Evolutionary conservation across 139 green algal genomes (phyloP), one percentile per base, ranked within the genome.

Genomic region (Micromonas pusilla): DNA sequence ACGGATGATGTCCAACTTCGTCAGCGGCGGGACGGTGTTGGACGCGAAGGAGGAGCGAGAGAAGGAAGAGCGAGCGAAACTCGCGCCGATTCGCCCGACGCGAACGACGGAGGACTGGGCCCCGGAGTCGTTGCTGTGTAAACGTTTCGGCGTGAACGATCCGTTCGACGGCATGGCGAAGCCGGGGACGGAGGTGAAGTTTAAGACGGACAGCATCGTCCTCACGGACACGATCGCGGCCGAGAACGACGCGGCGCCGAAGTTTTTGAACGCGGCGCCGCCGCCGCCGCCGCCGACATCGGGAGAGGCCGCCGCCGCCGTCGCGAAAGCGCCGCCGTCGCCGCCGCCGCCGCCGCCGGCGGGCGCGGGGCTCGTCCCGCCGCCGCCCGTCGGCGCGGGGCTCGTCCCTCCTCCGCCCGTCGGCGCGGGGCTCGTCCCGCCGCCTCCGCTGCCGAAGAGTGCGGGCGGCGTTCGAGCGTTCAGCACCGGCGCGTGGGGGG

Each of bases 51-150:
- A 37, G 21, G 65, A 38, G 65, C 3, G 26, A 3, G n/a, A 37
- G 13, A 38, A 26, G 37, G 68, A 75, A 36, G 36, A 75, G 13
- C 36, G 68, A 9, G 68, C 68, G 68, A 64, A 75, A 34, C 21
- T 37, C 25, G 21, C n/a, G 68, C 37, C 38, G 37, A 62, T 75
- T 33, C 19, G 60, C 1, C 16, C 23, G 19, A 37, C 68, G 2
- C 37, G 68, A 23, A 36, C 21, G 25, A 64, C 37, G 2, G 9
- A 38, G 0, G 21, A 60, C 23, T 98, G 94, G 94, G 71, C 89
- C 38, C 94, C 94, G 9, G 84, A 80, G 53, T 85, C 91, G 3
- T 84, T 98, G 79, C 87, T 98, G 74, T 98, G 94, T 87, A 93
- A 91, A 83, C 85, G 94, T 0, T 94, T 97, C 72, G 92, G 93